Evolutionary conservation across 2,329 filamentous ascomycete genomes (phyloP).

Genomic region (Chaetomium olivaceum): DNA sequence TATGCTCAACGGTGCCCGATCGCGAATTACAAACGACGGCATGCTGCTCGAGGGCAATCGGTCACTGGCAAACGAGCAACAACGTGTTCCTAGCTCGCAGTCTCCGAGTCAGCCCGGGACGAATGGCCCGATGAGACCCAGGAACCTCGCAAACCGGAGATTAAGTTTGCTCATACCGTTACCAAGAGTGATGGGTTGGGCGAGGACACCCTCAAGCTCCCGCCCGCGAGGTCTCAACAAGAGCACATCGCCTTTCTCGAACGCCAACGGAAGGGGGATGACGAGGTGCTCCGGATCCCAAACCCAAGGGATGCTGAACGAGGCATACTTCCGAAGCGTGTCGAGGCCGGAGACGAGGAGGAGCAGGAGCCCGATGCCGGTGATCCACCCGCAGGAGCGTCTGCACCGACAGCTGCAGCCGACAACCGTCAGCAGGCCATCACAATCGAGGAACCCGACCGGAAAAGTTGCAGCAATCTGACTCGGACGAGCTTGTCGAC

Average conservation of each 20-base stretch:
- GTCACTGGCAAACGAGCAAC: conserved; percentile 37
- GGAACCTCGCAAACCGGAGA: conserved; percentile 43
- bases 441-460: conserved; percentile 65
- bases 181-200: conserved; percentile 58
- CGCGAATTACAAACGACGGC: conserved; percentile 62
- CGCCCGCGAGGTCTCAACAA: conserved; percentile 61
- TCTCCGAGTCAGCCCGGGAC: conserved; percentile 10
- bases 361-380: conserved; percentile 38
- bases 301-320: conserved; percentile 87
- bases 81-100: conserved; percentile 23
- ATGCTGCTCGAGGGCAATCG: conserved; percentile 48
- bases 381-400: conserved; percentile 18
- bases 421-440: conserved; percentile 53
- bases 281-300: conserved; percentile 80
- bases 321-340: conserved; percentile 67
- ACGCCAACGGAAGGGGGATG: conserved; percentile 75
- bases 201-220: conserved; percentile 48
- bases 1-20: conserved; percentile 57
- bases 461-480: conserved; percentile 41
- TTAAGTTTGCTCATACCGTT: conserved; percentile 70
- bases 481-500: conserved; percentile 46
- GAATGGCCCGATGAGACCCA: conserved; percentile 7
- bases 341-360: conserved; percentile 43
- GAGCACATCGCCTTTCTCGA: conserved; percentile 88
- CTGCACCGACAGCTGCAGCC: conserved; percentile 31